These are phyloP conservation scores for Chlorella sp. DNA, from an alignment of 139 green algal species.

Conservation along the genomic window DNA sequence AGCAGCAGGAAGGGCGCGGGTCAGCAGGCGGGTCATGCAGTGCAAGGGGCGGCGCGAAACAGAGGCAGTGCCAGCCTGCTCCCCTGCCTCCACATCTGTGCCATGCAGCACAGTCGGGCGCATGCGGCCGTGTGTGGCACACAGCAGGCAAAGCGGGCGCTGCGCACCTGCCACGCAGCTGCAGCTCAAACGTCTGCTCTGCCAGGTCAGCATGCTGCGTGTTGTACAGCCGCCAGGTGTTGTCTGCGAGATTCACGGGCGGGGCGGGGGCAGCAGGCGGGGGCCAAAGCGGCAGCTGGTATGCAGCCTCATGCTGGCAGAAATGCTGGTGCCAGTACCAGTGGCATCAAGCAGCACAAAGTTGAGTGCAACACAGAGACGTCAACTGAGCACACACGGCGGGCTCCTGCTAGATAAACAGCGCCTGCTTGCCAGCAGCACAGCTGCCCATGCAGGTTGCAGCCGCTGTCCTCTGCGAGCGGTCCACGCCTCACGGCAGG, in stretches of 20 bases:
- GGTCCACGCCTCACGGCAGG: too few species aligned
- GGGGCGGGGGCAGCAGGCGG: neutral
- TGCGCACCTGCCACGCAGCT: slow-evolving; percentile 25
- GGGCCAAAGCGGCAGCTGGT: neutral
- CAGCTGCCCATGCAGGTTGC: too few species aligned
- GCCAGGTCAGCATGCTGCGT: slow-evolving; percentile 31
- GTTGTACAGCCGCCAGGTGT: slow-evolving; percentile 58
- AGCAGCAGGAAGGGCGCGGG: neutral
- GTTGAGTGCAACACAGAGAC: neutral
- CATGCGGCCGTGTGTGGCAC: neutral
- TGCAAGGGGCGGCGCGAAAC: too few species aligned
- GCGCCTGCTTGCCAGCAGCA: neutral
- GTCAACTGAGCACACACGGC: neutral
- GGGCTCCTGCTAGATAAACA: neutral
- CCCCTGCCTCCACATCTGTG: too few species aligned
- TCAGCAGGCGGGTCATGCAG: too few species aligned
- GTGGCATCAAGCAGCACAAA: too few species aligned
- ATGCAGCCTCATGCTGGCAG: neutral
- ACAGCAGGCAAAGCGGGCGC: too few species aligned
- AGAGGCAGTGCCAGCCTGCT: too few species aligned
- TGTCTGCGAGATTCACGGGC: slow-evolving; percentile 18
- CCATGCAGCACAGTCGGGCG: neutral
- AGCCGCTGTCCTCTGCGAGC: too few species aligned
- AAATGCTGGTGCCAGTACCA: neutral
- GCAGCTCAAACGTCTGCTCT: slow-evolving; percentile 66